These are phyloP conservation scores for Rhizopogon rudus DNA, from an alignment of 768 basidiomycete genomes.

Conservation along the genomic window DNA sequence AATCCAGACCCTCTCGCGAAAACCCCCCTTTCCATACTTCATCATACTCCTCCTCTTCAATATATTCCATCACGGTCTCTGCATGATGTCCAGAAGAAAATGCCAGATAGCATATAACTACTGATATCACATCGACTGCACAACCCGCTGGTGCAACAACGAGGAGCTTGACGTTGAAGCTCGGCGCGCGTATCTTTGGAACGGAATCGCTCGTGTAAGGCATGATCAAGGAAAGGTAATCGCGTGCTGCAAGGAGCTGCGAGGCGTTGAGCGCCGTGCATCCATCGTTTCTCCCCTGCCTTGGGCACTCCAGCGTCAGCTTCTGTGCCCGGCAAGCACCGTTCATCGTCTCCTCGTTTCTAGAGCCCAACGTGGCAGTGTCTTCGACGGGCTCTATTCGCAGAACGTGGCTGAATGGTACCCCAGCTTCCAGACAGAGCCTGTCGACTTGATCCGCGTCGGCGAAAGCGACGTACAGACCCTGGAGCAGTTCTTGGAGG, in stretches of 20 bases:
- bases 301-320: constrained; percentile 1
- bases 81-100: constrained; percentile 17
- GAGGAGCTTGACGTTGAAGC: constrained; percentile 17
- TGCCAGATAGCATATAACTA: constrained; percentile 24
- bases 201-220: constrained; percentile 20
- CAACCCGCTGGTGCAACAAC: constrained; percentile 21
- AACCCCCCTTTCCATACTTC: constrained; percentile 25
- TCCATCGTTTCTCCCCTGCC: neutral
- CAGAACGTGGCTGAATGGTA: constrained; percentile 17
- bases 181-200: constrained; percentile 2
- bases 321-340: neutral
- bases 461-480: constrained; percentile 16
- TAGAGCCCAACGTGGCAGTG: neutral
- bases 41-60: constrained; percentile 18
- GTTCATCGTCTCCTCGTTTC: neutral
- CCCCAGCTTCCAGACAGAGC: constrained; percentile 8
- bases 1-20: constrained; percentile 19
- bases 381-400: constrained; percentile 3
- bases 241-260: constrained; percentile 36
- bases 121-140: constrained; percentile 25
- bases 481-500: constrained; percentile 7
- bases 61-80: constrained; percentile 14
- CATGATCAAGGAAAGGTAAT: constrained; percentile 37
- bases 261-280: constrained; percentile 21
- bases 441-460: constrained; percentile 9